Base-by-base conservation (phyloP, 805 yeast species). In the Myxozyma sirexii region DNA sequence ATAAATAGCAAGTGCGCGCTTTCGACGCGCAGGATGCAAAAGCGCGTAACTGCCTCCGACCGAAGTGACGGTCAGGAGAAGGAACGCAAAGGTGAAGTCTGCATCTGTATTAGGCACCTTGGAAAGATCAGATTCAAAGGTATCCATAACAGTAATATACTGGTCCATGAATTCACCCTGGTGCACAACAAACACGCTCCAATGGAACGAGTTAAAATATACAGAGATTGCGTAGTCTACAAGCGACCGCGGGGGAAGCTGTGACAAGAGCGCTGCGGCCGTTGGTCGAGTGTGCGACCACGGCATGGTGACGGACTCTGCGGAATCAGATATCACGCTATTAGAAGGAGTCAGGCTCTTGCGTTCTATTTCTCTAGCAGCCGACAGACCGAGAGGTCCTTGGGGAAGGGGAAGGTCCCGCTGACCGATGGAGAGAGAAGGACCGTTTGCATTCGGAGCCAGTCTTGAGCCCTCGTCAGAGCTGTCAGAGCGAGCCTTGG, bases 161-260 rank as follows among this genome's bases (percentile, higher is more conserved):
- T 39, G 57, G 17, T 44, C 50, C 24, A 54, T 37, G 27, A 60
- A 47, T 8, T 24, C 19, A 10, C 56, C 57, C 23, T 60, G 63
- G 37, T 60, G 62, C 31, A 52, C 35, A 15, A 57, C 54, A 38
- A 29, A 24, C 19, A 60, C 52, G 23, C 45, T 47, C 64, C 64
- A 60, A 44, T 60, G 64, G 21, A 57, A 56, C 13, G 61, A 26
- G 35, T 49, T 57, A 45, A 60, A 60, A 24, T 54, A 60, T 4
- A 57, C 57, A 15, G 54, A 29, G 19, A 60, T 24, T 3, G 56
- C 24, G 35, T 57, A 58, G 27, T 60, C 59, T 15, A 60, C n/a
- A 13, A 60, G 44, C 15, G 51, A 54, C 4, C 57, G 39, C 15
- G 64, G 58, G 1, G 64, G 64, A 2, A 60, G 53, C 27, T 47